Evolutionary conservation across 2,329 filamentous ascomycete genomes (phyloP), one percentile per base, ranked within the genome.

Genomic region (Diaporthe aspalathi): DNA sequence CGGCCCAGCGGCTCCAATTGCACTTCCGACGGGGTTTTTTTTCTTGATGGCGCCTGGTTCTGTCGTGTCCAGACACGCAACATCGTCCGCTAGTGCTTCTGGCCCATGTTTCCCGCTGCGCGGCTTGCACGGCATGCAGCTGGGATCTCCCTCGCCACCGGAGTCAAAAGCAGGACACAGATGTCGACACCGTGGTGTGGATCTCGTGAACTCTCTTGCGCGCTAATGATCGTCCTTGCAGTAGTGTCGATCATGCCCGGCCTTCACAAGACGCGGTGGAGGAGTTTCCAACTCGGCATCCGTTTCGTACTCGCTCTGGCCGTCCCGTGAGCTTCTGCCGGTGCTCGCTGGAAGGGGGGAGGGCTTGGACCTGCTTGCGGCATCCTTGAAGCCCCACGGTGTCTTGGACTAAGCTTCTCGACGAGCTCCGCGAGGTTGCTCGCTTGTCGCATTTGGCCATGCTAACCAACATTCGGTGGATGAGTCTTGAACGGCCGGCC

Each of bases 161-260:
- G 60, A 38, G n/a, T 50, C 43, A 5, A 17, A 43, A 49, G 60
- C 60, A 43, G 56, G 56, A 17, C 56, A n/a, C 38, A 45, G 17
- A 43, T n/a, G 27, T 68, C 66, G 53, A 27, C 27, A 17, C 49
- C 66, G 53, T n/a, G 38, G 24, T 57, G 9, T 16, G 52, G n/a
- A 57, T 43, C 40, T 56, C 20, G 32, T 57, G 66, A 68, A 49
- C 50, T 60, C 27, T 68, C 53, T 56, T 56, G 66, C 35, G 66
- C 52, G 22, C 32, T 63, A 49, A 49, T 16, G 27, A 49, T 49
- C 60, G 60, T 29, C 40, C 38, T 60, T 47, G 50, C 50, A 43
- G 52, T 49, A 38, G 38, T 60, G 52, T 60, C 52, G 50, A 57
- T 56, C 35, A 57, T 43, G 49, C 52, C 40, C 27, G 50, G 14